phyloP scores from a whole-genome alignment of 1,284 basidiomycete species.

The Earliella scabrosa region DNA sequence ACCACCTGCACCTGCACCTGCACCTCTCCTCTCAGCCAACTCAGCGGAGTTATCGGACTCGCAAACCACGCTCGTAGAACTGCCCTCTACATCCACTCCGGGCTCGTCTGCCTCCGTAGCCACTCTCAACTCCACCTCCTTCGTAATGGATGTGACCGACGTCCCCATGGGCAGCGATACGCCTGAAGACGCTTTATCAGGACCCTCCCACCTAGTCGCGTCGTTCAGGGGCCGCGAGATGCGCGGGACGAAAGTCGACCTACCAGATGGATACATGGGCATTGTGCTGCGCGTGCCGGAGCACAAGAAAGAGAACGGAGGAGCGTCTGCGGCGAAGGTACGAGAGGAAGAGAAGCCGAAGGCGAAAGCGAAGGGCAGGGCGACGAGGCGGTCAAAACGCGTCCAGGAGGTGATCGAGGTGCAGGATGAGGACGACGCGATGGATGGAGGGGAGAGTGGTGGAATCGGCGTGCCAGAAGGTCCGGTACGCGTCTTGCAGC shows the following conservation, averaged over 20 bases:
- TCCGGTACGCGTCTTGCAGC: conserved; percentile 43
- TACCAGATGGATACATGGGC: conserved; percentile 73
- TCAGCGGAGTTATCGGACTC: conserved; percentile 4
- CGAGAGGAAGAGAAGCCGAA: conserved; percentile 6
- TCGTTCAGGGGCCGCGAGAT: conserved; percentile 75
- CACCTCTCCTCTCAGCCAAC: background rate
- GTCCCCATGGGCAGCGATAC: conserved; percentile 7
- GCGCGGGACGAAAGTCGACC: conserved; percentile 60
- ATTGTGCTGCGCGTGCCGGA: conserved; percentile 52
- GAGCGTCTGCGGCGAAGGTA: conserved; percentile 21
- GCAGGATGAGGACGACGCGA: conserved; percentile 26
- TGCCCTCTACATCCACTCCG: background rate
- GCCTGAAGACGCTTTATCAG: background rate
- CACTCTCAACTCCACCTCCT: background rate
- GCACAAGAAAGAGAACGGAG: conserved; percentile 23
- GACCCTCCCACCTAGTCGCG: conserved; percentile 50
- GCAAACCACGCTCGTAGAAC: conserved; percentile 21
- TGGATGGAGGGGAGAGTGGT: conserved; percentile 20
- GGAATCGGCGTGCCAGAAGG: conserved; percentile 27
- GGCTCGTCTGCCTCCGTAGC: background rate
- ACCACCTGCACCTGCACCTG: too few relatives aligned
- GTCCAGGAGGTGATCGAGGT: conserved; percentile 22
- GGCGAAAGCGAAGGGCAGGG: conserved; percentile 3
- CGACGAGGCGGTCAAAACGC: conserved; percentile 30
- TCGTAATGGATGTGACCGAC: conserved; percentile 3